Evolutionary conservation across 192 early-diverging fungal species (phyloP).

Genomic region (Diversispora epigaea): DNA sequence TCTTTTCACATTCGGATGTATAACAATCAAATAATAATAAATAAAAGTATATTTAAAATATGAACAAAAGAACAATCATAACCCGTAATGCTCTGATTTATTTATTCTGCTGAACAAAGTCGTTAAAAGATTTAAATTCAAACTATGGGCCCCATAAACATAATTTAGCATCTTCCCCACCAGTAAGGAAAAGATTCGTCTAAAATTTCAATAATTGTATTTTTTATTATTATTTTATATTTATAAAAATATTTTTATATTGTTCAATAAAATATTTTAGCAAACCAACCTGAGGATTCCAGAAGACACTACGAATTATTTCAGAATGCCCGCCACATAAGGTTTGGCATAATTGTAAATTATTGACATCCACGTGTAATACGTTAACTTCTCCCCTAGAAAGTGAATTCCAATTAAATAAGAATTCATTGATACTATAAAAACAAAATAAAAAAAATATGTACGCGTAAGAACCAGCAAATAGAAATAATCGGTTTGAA

Average conservation of each 20-base stretch:
- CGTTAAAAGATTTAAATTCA: background rate
- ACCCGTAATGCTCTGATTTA: background rate
- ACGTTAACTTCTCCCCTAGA: constrained; percentile 72
- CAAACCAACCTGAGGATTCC: constrained; percentile 62
- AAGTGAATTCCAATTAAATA: background rate
- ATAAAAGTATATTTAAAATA: too few species aligned
- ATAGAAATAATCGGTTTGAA: constrained; percentile 71
- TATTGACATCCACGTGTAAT: constrained; percentile 76
- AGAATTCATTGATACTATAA: background rate
- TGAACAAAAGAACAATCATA: too few species aligned
- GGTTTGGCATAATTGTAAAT: constrained; percentile 73
- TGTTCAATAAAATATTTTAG: background rate
- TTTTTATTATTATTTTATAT: background rate
- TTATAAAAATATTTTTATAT: too few species aligned
- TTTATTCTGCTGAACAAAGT: background rate
- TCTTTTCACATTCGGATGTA: too few species aligned
- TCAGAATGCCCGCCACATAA: constrained; percentile 82
- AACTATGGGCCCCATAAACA: constrained; percentile 58
- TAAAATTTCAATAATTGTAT: background rate
- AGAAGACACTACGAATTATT: constrained; percentile 77
- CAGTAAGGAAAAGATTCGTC: constrained; percentile 54
- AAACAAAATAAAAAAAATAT: constrained; percentile 17
- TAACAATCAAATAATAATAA: too few species aligned
- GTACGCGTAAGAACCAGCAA: constrained; percentile 74
- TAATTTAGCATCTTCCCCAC: constrained; percentile 78